Evolutionary conservation across 202 grass and related monocot genomes (phyloP).

Genomic region (Carex arenaria): DNA sequence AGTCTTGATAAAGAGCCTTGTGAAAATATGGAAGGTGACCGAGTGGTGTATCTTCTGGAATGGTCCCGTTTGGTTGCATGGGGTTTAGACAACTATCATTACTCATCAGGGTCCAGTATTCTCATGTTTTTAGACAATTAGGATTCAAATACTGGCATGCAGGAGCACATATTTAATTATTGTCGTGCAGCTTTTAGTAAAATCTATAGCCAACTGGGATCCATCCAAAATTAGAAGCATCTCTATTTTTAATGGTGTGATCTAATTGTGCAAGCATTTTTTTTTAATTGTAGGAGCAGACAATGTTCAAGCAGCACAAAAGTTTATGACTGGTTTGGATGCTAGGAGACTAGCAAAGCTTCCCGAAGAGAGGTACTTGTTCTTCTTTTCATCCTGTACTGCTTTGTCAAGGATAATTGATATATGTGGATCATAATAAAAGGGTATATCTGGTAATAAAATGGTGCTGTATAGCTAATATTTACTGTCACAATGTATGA

Average conservation of each 20-base stretch:
- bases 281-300: constrained; percentile 55
- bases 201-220: constrained; percentile 5
- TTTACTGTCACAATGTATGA: neutral
- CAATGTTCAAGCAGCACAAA: constrained; percentile 64
- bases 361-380: constrained; percentile 69
- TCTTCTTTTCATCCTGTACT: neutral
- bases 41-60: too few species aligned
- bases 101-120: neutral
- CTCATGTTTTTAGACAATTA: neutral
- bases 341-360: constrained; percentile 88
- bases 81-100: neutral
- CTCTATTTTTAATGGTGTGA: neutral
- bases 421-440: neutral
- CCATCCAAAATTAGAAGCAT: neutral
- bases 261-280: neutral
- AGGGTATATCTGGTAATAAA: neutral
- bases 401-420: neutral
- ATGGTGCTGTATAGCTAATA: neutral
- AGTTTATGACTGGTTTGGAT: constrained; percentile 88
- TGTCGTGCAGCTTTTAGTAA: neutral
- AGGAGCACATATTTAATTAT: neutral
- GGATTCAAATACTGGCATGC: neutral
- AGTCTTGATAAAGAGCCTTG: too few species aligned
- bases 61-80: too few species aligned
- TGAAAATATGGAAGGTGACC: too few species aligned